Conservation (phyloP, 2,329 filamentous ascomycete genomes). For the Diaporthe citrichinensis region DNA sequence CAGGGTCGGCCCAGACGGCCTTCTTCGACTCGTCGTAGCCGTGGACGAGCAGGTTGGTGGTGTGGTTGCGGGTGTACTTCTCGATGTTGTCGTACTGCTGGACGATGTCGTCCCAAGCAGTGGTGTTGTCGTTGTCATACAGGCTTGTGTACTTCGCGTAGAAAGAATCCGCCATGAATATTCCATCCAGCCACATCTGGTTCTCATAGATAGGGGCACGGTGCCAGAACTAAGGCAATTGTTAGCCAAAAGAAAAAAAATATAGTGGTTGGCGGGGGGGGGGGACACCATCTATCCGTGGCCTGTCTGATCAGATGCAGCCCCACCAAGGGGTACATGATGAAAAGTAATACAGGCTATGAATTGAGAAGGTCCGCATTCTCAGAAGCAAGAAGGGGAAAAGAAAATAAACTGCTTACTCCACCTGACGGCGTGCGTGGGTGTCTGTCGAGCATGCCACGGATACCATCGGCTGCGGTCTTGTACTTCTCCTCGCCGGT, state of each 20-base stretch:
- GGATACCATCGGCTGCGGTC: slow-evolving; percentile 54
- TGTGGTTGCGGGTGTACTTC: slow-evolving; percentile 55
- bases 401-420: background rate
- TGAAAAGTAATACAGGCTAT: too few species aligned
- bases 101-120: slow-evolving; percentile 45
- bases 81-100: slow-evolving; percentile 37
- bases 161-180: slow-evolving; percentile 56
- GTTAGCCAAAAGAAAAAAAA: background rate
- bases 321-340: too few species aligned
- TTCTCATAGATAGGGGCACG: slow-evolving; percentile 55
- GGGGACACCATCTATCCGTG: background rate
- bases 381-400: background rate
- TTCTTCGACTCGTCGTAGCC: slow-evolving; percentile 65
- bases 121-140: slow-evolving; percentile 46
- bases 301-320: background rate
- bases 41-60: slow-evolving; percentile 63
- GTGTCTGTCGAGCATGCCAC: slow-evolving; percentile 55
- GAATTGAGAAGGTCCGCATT: background rate
- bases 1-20: slow-evolving; percentile 65
- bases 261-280: background rate
- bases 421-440: slow-evolving; percentile 57
- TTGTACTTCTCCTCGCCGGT: slow-evolving; percentile 55
- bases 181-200: slow-evolving; percentile 62
- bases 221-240: slow-evolving; percentile 55
- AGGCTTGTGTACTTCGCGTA: slow-evolving; percentile 47